Conservation (phyloP, 1,284 basidiomycete genomes). For the Rhodotorula sp. region DNA sequence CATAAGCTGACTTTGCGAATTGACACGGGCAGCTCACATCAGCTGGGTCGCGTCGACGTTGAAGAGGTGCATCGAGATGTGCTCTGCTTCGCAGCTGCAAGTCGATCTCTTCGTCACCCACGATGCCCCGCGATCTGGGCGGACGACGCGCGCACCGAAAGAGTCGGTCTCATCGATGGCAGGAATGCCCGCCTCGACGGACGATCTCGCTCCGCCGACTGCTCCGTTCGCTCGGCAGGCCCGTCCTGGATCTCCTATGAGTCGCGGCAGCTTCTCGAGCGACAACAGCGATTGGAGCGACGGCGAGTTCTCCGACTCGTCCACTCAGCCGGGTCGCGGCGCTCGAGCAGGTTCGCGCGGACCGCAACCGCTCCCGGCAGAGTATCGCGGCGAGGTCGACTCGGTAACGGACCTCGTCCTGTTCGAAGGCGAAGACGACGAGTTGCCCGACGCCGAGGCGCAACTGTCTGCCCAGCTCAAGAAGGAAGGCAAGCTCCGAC, state of each 20-base stretch:
- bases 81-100: conserved; percentile 61
- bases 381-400: conserved; percentile 19
- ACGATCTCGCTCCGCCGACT: conserved; percentile 33
- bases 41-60: conserved; percentile 75
- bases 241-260: background rate
- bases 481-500: conserved; percentile 66
- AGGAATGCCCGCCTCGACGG: background rate
- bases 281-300: conserved; percentile 17
- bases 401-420: conserved; percentile 55
- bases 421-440: conserved; percentile 73
- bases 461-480: conserved; percentile 62
- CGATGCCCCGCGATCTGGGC: conserved; percentile 22
- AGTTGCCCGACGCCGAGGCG: conserved; percentile 62
- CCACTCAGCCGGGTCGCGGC: background rate
- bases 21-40: conserved; percentile 61
- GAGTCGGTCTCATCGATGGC: conserved; percentile 47
- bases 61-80: conserved; percentile 64
- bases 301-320: background rate
- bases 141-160: conserved; percentile 47
- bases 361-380: conserved; percentile 2
- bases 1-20: background rate
- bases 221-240: conserved; percentile 30
- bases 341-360: background rate
- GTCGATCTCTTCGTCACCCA: conserved; percentile 80
- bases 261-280: conserved; percentile 8